phyloP scores from a whole-genome alignment of 2,329 filamentous ascomycete genomes.

The Scedosporium minutisporum region DNA sequence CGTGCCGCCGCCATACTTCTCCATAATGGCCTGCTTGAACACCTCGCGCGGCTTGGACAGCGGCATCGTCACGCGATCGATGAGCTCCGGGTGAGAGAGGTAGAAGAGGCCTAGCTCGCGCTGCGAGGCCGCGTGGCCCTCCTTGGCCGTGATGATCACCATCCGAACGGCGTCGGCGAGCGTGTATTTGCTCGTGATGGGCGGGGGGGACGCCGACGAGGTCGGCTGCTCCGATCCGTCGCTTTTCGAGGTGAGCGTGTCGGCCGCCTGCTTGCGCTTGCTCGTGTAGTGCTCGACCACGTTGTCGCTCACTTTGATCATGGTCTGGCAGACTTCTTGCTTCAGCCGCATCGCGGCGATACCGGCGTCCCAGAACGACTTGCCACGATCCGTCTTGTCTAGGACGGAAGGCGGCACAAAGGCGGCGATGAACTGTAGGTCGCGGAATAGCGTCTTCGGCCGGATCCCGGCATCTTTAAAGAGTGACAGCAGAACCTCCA shows the following conservation, averaged over 20 bases:
- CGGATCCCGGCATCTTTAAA: constrained; percentile 59
- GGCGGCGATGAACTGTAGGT: constrained; percentile 64
- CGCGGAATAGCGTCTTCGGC: constrained; percentile 73
- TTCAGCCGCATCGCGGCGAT: constrained; percentile 83
- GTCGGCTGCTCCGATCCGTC: constrained; percentile 10
- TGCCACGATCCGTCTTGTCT: constrained; percentile 54
- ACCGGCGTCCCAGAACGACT: constrained; percentile 84
- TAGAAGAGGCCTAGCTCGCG: constrained; percentile 91
- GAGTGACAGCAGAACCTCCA: constrained; percentile 55
- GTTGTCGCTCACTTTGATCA: constrained; percentile 52
- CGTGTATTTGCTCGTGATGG: constrained; percentile 52
- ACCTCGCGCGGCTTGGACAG: constrained; percentile 78
- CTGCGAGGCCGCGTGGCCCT: constrained; percentile 75
- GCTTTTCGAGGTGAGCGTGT: constrained; percentile 11
- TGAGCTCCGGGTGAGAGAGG: constrained; percentile 78
- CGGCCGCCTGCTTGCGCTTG: constrained; percentile 23
- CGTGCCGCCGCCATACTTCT: constrained; percentile 43
- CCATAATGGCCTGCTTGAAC: constrained; percentile 82
- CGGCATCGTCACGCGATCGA: constrained; percentile 71
- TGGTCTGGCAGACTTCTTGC: constrained; percentile 75
- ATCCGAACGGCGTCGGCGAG: constrained; percentile 78
- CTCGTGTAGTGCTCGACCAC: constrained; percentile 52
- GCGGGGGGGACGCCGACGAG: constrained; percentile 30
- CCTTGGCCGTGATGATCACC: constrained; percentile 88
- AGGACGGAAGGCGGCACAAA: constrained; percentile 53